A percentile compares a stretch with the other conserved stretches of the same genome.
Conservation (phyloP, 1,284 basidiomycete species). For the Paramarasmius palmivorus region DNA sequence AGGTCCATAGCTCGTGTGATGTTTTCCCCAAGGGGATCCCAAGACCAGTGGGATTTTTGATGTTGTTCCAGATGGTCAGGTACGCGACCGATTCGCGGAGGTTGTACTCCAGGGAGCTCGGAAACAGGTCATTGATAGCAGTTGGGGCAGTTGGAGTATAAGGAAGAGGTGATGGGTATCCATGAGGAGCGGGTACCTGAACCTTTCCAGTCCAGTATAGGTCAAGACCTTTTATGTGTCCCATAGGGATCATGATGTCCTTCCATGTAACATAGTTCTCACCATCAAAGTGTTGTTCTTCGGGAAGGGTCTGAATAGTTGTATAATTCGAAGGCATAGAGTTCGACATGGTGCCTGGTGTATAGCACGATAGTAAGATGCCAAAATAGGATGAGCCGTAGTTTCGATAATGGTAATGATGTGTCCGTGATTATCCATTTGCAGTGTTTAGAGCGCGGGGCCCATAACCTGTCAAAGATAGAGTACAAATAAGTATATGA, state of each 20-base stretch:
- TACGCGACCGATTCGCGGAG: constrained; percentile 3
- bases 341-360: too few relatives aligned
- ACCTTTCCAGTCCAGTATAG: constrained; percentile 6
- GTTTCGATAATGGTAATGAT: too few relatives aligned
- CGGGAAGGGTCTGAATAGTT: neutral
- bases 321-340: constrained; percentile 5
- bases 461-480: too few relatives aligned
- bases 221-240: neutral
- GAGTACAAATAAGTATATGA: too few relatives aligned
- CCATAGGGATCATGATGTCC: neutral
- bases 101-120: constrained; percentile 1
- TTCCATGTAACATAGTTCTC: constrained; percentile 7
- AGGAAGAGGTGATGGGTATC: too few relatives aligned
- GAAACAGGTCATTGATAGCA: neutral
- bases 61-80: constrained; percentile 2
- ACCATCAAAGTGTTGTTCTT: constrained; percentile 5
- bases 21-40: neutral
- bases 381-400: too few relatives aligned
- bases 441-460: too few relatives aligned
- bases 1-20: neutral
- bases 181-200: neutral
- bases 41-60: neutral
- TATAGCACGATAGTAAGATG: too few relatives aligned
- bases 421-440: too few relatives aligned
- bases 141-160: neutral